Percentiles rank a stretch among this genome's conserved stretches.
Evolutionary conservation across 164 flowering plant species (phyloP).

Genomic region (Buxus sempervirens): DNA sequence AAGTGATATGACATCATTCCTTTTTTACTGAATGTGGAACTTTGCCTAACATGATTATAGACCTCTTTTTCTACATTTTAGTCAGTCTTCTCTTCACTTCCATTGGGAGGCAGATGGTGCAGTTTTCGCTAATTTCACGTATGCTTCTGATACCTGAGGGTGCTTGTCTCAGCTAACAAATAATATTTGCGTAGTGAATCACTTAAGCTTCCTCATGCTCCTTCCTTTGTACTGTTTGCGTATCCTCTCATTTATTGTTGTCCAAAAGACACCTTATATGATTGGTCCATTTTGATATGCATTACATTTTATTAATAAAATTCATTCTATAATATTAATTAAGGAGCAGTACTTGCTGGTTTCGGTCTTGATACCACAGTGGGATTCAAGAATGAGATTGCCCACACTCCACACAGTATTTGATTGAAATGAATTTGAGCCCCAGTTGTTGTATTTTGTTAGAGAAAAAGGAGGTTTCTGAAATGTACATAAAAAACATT

Average conservation of each 20-base stretch:
- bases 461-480: too few species aligned
- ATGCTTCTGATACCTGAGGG: neutral
- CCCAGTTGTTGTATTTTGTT: neutral
- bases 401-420: neutral
- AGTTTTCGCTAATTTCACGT: neutral
- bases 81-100: neutral
- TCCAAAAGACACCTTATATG: neutral
- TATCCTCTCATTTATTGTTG: neutral
- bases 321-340: too few species aligned
- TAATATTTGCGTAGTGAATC: neutral
- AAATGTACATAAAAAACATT: too few species aligned
- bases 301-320: neutral
- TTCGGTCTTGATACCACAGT: neutral
- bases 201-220: neutral
- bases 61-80: neutral
- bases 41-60: neutral
- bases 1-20: neutral
- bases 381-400: too few species aligned
- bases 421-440: too few species aligned
- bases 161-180: neutral
- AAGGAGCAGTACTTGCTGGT: neutral
- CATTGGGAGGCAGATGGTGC: neutral
- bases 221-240: neutral
- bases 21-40: neutral
- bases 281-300: neutral